phyloP scores from a whole-genome alignment of 148 eudicot species.

The Nyssa sinensis region DNA sequence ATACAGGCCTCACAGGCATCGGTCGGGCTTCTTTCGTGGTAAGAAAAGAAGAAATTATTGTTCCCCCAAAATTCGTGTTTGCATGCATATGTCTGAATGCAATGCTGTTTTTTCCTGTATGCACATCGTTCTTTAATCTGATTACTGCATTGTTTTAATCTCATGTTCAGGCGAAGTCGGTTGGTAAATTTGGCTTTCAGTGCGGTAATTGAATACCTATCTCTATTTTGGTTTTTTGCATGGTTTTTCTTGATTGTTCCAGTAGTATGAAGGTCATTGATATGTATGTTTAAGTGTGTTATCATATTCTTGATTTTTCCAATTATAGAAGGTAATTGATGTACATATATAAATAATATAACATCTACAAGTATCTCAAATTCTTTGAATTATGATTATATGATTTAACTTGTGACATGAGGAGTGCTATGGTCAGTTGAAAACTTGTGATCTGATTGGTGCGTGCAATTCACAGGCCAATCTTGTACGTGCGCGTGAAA shows the following conservation, averaged over 20 bases:
- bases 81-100: neutral
- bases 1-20: slow-evolving; percentile 52
- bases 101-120: neutral
- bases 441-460: too few species aligned
- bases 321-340: too few species aligned
- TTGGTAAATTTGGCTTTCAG: slow-evolving; percentile 49
- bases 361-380: neutral
- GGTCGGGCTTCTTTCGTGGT: slow-evolving; percentile 67
- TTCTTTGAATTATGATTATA: too few species aligned
- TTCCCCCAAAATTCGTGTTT: too few species aligned
- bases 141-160: neutral
- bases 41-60: too few species aligned
- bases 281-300: too few species aligned
- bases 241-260: neutral
- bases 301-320: too few species aligned
- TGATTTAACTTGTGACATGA: too few species aligned
- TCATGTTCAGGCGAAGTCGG: slow-evolving; percentile 56
- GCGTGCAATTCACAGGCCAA: too few species aligned
- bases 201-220: slow-evolving; percentile 41
- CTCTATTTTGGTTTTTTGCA: neutral
- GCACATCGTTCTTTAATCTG: neutral
- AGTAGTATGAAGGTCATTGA: neutral
- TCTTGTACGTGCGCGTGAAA: too few species aligned
- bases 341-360: too few species aligned
- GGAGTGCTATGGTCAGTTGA: too few species aligned